Evolutionary conservation across 148 eudicot genomes (phyloP).

Genomic region (Simmondsia chinensis): DNA sequence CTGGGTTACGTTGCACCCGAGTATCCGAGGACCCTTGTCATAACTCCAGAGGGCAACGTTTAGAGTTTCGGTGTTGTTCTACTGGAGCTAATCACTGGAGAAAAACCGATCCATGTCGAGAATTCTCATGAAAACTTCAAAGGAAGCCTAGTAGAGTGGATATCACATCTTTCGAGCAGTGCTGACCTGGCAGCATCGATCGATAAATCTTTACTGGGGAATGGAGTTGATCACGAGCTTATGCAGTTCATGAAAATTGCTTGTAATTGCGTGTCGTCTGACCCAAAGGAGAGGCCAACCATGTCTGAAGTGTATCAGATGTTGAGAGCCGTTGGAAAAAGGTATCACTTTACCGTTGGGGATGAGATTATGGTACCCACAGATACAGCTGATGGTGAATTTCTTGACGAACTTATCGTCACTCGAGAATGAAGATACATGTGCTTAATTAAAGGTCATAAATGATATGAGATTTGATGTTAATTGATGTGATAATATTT

Average conservation of each 20-base stretch:
- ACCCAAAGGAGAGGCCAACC: conserved; percentile 59
- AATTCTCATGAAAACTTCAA: conserved; percentile 48
- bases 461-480: no score
- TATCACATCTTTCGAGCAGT: conserved; percentile 25
- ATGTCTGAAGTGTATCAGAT: conserved; percentile 71
- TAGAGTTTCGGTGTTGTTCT: conserved; percentile 58
- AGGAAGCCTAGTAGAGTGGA: conserved; percentile 59
- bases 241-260: conserved; percentile 57
- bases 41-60: conserved; percentile 63
- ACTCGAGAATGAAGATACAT: no score
- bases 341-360: conserved; percentile 43
- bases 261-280: conserved; percentile 31
- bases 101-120: conserved; percentile 32
- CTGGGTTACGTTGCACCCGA: conserved; percentile 69
- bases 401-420: conserved; percentile 47
- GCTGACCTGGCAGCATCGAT: conserved; percentile 39
- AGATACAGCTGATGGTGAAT: conserved; percentile 19
- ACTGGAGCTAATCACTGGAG: conserved; percentile 50
- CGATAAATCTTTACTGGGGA: conserved; percentile 35
- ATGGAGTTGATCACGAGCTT: conserved; percentile 41
- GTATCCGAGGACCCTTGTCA: conserved; percentile 45
- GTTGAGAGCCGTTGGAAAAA: conserved; percentile 54
- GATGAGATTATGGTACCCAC: conserved; percentile 37
- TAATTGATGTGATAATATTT: no score
- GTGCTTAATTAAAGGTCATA: no score